Conservation (phyloP, 1,284 basidiomycete species). For the Takashimella koratensis region DNA sequence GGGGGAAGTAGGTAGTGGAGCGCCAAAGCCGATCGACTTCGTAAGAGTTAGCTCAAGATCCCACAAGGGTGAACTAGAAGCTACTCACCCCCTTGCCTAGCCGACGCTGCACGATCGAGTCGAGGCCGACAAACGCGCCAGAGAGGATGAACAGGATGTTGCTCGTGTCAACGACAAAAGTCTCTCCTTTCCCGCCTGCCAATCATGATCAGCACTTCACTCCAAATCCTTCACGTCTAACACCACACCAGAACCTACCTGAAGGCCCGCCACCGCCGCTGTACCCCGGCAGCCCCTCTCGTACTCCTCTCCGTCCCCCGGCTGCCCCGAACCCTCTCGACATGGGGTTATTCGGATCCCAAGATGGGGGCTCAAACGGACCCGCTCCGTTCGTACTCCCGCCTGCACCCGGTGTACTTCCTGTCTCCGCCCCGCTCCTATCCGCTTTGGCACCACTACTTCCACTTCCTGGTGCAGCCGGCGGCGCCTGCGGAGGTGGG, state of each 20-base stretch:
- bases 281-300: slow-evolving; percentile 43
- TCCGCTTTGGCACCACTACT: too few species aligned
- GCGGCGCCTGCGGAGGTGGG: neutral
- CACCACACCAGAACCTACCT: too few species aligned
- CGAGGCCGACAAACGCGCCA: slow-evolving; percentile 90
- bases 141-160: slow-evolving; percentile 88
- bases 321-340: slow-evolving; percentile 29
- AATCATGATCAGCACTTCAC: too few species aligned
- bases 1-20: slow-evolving; percentile 54
- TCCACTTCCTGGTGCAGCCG: too few species aligned
- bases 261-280: slow-evolving; percentile 31
- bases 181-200: slow-evolving; percentile 43
- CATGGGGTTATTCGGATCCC: slow-evolving; percentile 44
- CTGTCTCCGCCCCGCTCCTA: too few species aligned
- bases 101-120: slow-evolving; percentile 71
- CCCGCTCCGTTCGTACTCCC: slow-evolving; percentile 7
- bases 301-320: slow-evolving; percentile 38
- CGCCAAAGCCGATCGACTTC: slow-evolving; percentile 84
- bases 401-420: neutral
- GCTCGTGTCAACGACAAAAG: slow-evolving; percentile 53
- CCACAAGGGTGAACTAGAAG: neutral
- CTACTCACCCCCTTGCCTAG: slow-evolving; percentile 68
- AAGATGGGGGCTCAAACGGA: slow-evolving; percentile 28
- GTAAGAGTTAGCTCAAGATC: slow-evolving; percentile 1
- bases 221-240: too few species aligned